Conservation (phyloP, 2,329 filamentous ascomycete species). For the Fusarium sp. region DNA sequence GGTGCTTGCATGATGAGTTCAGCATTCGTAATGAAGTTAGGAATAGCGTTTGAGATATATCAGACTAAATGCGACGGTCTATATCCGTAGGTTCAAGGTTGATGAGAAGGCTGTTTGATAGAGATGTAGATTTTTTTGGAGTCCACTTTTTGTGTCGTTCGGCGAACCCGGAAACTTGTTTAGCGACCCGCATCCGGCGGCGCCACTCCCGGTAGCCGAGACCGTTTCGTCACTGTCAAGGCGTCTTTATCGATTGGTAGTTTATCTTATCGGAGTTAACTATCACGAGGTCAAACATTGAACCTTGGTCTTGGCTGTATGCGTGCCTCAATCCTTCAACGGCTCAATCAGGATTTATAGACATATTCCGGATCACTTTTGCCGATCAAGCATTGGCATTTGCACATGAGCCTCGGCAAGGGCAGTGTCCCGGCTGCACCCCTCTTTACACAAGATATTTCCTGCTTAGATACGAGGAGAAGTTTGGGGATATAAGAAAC, state of each 20-base stretch:
- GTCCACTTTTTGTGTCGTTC: neutral
- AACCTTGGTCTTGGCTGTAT: neutral
- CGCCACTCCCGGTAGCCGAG: neutral
- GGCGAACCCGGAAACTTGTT: too few species aligned
- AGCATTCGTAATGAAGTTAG: too few species aligned
- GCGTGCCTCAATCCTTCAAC: slow-evolving; percentile 2
- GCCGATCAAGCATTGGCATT: slow-evolving; percentile 16
- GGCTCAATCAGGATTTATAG: neutral
- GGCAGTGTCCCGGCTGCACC: neutral
- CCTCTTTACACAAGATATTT: neutral
- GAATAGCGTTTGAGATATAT: too few species aligned
- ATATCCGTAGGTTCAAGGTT: too few species aligned
- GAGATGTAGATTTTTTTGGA: too few species aligned
- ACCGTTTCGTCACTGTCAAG: neutral
- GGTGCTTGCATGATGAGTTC: too few species aligned
- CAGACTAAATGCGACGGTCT: too few species aligned
- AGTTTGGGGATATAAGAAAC: neutral
- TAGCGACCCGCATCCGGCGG: slow-evolving; percentile 1
- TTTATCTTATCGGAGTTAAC: neutral
- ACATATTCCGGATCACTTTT: neutral
- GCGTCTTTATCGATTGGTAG: neutral
- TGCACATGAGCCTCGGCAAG: slow-evolving; percentile 35
- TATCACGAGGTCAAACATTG: neutral
- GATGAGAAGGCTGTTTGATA: too few species aligned
- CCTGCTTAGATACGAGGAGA: neutral